Conservation (phyloP, 345 rosid genomes). For the Brassica carinata region DNA sequence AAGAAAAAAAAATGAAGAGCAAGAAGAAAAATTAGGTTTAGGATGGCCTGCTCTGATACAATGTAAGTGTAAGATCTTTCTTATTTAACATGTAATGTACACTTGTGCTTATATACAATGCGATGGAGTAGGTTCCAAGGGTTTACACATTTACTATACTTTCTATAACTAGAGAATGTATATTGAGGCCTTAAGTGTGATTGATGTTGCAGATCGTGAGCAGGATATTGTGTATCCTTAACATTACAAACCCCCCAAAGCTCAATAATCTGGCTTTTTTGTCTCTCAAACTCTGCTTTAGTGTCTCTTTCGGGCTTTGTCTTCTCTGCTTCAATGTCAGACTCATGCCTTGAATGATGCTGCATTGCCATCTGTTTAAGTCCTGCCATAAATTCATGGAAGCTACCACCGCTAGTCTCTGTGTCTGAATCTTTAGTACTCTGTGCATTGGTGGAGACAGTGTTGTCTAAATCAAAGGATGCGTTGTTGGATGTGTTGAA, state of each 20-base stretch:
- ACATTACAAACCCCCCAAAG: slow-evolving; percentile 71
- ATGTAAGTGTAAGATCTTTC: too few relatives aligned
- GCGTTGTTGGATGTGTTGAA: slow-evolving; percentile 43
- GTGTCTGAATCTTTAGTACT: slow-evolving; percentile 49
- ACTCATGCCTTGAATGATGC: slow-evolving; percentile 13
- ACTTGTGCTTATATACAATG: too few relatives aligned
- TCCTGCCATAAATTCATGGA: slow-evolving; percentile 36
- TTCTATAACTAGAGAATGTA: too few relatives aligned
- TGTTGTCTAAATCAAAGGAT: slow-evolving; percentile 30
- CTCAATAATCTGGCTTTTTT: slow-evolving; percentile 59
- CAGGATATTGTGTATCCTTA: too few relatives aligned
- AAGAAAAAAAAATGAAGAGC: too few relatives aligned
- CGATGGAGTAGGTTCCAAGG: too few relatives aligned
- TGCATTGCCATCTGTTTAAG: slow-evolving; percentile 22
- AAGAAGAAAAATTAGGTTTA: too few relatives aligned
- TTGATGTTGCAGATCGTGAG: too few relatives aligned
- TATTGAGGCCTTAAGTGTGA: too few relatives aligned
- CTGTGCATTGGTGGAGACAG: slow-evolving; percentile 38
- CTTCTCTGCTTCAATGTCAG: slow-evolving; percentile 13
- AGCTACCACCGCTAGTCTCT: slow-evolving; percentile 29
- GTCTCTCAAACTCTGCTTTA: slow-evolving; percentile 54
- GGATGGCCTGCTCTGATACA: too few relatives aligned
- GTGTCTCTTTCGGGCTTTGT: neutral
- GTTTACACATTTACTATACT: too few relatives aligned
- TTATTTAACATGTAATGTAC: too few relatives aligned